Conservation (phyloP, 345 rosid species). For the Corymbia maculata region DNA sequence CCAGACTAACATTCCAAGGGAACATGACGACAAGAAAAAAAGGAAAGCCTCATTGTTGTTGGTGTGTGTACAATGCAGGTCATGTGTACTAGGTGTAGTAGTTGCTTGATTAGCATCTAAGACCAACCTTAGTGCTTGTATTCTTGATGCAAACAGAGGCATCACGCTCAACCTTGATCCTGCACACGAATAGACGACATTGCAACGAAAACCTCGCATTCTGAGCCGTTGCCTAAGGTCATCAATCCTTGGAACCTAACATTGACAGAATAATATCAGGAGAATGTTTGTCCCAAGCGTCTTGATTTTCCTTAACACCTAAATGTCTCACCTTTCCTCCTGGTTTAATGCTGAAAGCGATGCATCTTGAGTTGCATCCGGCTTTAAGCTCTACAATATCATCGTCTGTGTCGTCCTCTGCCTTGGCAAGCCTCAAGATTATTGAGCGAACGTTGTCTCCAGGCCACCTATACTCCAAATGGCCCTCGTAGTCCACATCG, state of each 20-base stretch:
- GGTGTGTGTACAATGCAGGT: neutral
- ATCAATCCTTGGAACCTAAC: conserved; percentile 53
- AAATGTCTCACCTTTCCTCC: conserved; percentile 46
- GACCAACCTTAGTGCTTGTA: conserved; percentile 71
- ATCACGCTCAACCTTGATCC: conserved; percentile 62
- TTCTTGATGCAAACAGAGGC: conserved; percentile 78
- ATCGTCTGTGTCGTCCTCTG: conserved; percentile 42
- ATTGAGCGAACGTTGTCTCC: conserved; percentile 61
- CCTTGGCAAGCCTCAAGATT: conserved; percentile 36
- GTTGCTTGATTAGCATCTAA: neutral
- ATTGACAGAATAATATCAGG: neutral
- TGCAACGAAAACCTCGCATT: conserved; percentile 83
- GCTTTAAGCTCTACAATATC: conserved; percentile 28
- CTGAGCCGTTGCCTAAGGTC: conserved; percentile 72
- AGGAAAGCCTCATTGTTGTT: neutral
- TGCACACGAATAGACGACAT: conserved; percentile 46
- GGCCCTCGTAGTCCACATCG: conserved; percentile 65
- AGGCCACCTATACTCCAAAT: conserved; percentile 82
- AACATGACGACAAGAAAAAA: neutral
- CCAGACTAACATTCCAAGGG: neutral
- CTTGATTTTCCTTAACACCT: neutral
- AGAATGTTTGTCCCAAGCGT: neutral
- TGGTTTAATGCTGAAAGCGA: conserved; percentile 51
- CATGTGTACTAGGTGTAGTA: neutral
- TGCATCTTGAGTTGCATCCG: conserved; percentile 56